Percentiles rank a stretch among this genome's conserved stretches.
Conservation (phyloP, 345 rosid species). For the Trapa incisa region DNA sequence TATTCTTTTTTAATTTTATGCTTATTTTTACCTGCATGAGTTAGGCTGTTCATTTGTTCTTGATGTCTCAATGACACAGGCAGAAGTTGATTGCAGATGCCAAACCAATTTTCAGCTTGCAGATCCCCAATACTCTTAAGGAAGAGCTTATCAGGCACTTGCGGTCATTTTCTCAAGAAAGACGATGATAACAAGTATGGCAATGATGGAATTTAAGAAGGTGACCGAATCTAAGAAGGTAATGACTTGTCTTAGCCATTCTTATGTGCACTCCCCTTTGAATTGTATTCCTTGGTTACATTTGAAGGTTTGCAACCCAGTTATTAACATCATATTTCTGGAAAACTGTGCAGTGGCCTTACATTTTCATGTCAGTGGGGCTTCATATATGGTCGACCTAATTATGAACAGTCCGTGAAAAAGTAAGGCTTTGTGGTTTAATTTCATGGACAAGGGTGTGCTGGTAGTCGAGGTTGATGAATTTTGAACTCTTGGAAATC, state of each 20-base stretch:
- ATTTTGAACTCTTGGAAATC: neutral
- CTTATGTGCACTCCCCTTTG: neutral
- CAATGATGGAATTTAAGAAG: constrained; percentile 7
- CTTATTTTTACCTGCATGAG: neutral
- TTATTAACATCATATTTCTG: neutral
- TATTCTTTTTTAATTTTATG: neutral
- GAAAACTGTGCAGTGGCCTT: constrained; percentile 10
- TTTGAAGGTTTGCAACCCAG: neutral
- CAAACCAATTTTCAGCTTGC: constrained; percentile 33
- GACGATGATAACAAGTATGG: neutral
- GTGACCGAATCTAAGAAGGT: constrained; percentile 5
- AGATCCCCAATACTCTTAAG: constrained; percentile 65
- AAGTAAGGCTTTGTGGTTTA: neutral
- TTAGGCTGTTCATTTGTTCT: neutral
- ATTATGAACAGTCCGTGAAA: neutral
- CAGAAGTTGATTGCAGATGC: constrained; percentile 56
- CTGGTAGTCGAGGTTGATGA: neutral
- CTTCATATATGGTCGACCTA: neutral
- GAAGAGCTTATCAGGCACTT: constrained; percentile 49
- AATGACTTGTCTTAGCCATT: neutral
- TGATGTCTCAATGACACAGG: constrained; percentile 30
- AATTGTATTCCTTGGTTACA: neutral
- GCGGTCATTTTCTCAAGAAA: constrained; percentile 34
- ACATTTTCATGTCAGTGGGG: constrained; percentile 10
- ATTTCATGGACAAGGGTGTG: neutral